A percentile compares a stretch with the other conserved stretches of the same genome.
Conservation (phyloP, 306 rosid species). For the Canavalia gladiata region DNA sequence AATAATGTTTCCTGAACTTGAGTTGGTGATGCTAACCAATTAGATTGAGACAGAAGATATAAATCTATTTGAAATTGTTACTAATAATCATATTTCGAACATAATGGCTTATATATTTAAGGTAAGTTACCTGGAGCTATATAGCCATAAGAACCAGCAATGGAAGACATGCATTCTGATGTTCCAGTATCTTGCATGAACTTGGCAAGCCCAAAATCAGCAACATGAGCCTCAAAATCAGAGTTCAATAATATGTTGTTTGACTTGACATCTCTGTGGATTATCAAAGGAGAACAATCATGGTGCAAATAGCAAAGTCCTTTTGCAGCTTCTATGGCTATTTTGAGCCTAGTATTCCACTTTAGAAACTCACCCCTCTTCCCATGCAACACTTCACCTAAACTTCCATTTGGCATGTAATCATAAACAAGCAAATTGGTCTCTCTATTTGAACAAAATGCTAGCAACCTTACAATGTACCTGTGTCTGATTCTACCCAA, state of each 20-base stretch:
- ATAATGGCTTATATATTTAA: background rate
- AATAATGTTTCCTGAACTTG: conserved; percentile 30
- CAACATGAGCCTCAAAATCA: conserved; percentile 90
- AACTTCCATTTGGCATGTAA: conserved; percentile 86
- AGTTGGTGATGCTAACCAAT: conserved; percentile 33
- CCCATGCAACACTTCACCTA: conserved; percentile 84
- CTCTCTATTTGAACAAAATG: conserved; percentile 78
- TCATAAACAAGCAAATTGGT: conserved; percentile 85
- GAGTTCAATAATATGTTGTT: conserved; percentile 80
- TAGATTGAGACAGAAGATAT: conserved; percentile 29
- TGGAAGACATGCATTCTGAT: conserved; percentile 94
- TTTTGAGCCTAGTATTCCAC: conserved; percentile 80
- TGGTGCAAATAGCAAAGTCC: conserved; percentile 91
- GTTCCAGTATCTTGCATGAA: conserved; percentile 78
- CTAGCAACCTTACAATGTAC: conserved; percentile 80
- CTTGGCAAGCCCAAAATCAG: conserved; percentile 93
- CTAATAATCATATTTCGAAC: background rate
- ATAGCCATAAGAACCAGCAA: conserved; percentile 95
- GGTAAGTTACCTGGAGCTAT: conserved; percentile 84
- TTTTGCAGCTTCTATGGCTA: conserved; percentile 85
- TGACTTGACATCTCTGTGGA: conserved; percentile 89
- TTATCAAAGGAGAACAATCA: conserved; percentile 82
- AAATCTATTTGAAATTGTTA: background rate
- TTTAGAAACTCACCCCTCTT: conserved; percentile 73
- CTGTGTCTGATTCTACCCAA: conserved; percentile 84